phyloP scores from a whole-genome alignment of 1,139 yeast genomes.

The Magnusiomyces magnusii region DNA sequence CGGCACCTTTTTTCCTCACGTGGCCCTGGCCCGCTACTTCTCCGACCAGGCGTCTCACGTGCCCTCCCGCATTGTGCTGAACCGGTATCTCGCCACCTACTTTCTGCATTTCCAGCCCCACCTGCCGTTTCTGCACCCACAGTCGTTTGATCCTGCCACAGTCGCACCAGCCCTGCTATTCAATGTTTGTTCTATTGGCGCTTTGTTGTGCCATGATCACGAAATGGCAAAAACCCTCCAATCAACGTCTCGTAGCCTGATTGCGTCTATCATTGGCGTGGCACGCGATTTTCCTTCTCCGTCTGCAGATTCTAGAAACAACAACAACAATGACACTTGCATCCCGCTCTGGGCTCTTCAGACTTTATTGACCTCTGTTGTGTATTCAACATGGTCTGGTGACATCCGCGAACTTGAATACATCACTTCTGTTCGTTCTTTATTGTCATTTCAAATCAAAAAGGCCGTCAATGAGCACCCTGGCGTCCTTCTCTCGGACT shows the following conservation, averaged over 20 bases:
- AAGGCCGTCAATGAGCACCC: conserved; percentile 11
- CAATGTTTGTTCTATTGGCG: conserved; percentile 34
- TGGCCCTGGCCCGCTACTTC: conserved; percentile 19
- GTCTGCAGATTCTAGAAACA: conserved; percentile 1
- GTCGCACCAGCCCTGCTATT: conserved; percentile 30
- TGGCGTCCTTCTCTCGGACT: conserved; percentile 18
- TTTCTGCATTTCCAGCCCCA: conserved; percentile 32
- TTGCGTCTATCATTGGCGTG: conserved; percentile 20
- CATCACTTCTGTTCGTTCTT: conserved; percentile 24
- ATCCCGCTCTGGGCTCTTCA: conserved; percentile 30
- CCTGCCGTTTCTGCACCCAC: conserved; percentile 33
- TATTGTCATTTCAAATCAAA: conserved; percentile 18
- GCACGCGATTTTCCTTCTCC: conserved; percentile 23
- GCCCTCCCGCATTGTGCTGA: conserved; percentile 28
- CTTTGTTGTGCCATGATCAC: conserved; percentile 28
- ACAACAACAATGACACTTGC: conserved; percentile 1
- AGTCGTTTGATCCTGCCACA: conserved; percentile 29
- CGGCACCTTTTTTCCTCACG: conserved; percentile 18
- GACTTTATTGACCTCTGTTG: conserved; percentile 26
- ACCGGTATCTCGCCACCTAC: conserved; percentile 31
- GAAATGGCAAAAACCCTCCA: conserved; percentile 28
- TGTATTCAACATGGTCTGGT: conserved; percentile 31
- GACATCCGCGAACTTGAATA: conserved; percentile 29
- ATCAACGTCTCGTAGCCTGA: conserved; percentile 21
- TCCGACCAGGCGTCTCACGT: conserved; percentile 18